These are phyloP conservation scores for Populus hybrid DNA, from an alignment of 441 rosid species.

Conservation along the genomic window DNA sequence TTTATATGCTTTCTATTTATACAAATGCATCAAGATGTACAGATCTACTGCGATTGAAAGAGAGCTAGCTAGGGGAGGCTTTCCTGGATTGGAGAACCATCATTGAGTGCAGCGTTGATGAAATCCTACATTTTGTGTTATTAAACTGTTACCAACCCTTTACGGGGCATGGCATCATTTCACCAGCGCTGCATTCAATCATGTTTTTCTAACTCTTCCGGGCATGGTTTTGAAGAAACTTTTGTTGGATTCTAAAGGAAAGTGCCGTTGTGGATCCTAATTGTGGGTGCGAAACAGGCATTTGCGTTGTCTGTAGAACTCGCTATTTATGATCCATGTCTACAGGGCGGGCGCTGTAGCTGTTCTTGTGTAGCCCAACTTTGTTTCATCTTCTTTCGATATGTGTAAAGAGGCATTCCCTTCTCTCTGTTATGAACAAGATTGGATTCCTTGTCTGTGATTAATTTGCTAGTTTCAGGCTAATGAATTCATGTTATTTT, in stretches of 20 bases:
- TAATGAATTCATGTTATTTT: no score
- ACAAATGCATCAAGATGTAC: background rate
- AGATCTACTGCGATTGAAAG: background rate
- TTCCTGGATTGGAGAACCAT: slow-evolving; percentile 36
- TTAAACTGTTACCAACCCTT: background rate
- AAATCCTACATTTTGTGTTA: background rate
- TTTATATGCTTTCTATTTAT: background rate
- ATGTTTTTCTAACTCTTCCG: slow-evolving; percentile 34
- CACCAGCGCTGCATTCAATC: slow-evolving; percentile 48
- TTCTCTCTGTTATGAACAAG: background rate
- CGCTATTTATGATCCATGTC: background rate
- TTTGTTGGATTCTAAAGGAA: background rate
- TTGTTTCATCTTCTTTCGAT: background rate
- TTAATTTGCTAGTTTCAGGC: no score
- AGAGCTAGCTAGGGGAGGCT: no score
- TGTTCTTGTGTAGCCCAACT: background rate
- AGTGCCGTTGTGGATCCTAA: background rate
- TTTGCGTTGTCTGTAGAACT: no score
- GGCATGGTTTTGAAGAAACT: background rate
- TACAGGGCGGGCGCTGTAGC: background rate
- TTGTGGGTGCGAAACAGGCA: background rate
- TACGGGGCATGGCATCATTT: slow-evolving; percentile 8
- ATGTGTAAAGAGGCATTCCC: background rate
- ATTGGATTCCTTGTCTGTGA: background rate
- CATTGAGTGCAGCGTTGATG: slow-evolving; percentile 83